These are phyloP conservation scores for Laetiporus sulphureus DNA, from an alignment of 1,284 basidiomycete species.

Conservation along the genomic window DNA sequence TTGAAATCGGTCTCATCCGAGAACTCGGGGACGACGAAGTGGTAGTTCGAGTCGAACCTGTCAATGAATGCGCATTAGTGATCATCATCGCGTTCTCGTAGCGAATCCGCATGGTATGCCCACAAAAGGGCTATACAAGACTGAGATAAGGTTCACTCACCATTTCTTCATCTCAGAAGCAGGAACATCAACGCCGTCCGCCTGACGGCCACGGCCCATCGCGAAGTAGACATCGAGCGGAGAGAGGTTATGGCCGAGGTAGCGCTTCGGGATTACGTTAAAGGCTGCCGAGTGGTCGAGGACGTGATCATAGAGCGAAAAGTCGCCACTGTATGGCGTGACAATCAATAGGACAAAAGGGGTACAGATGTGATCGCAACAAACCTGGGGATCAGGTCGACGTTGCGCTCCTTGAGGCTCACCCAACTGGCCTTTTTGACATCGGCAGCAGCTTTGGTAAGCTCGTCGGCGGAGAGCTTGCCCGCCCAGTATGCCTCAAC, in stretches of 20 bases:
- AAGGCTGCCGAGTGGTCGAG: constrained; percentile 96
- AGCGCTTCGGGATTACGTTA: constrained; percentile 96
- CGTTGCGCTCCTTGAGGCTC: constrained; percentile 81
- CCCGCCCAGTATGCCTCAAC: constrained; percentile 98
- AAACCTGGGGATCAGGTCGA: constrained; percentile 90
- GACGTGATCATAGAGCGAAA: constrained; percentile 98
- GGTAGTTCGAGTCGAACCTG: constrained; percentile 99
- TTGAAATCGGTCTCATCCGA: constrained; percentile 91
- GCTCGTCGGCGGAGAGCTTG: constrained; percentile 86
- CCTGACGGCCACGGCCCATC: constrained; percentile 98
- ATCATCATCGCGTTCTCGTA: constrained; percentile 9
- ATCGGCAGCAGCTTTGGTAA: constrained; percentile 84
- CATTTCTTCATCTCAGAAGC: constrained; percentile 99
- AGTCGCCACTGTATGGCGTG: constrained; percentile 73
- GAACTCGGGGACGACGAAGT: constrained; percentile 98
- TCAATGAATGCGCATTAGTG: constrained; percentile 3
- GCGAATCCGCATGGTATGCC: too few species aligned
- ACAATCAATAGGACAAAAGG: not conserved
- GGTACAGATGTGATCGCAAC: constrained; percentile 18
- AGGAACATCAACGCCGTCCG: constrained; percentile 90
- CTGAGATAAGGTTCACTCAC: constrained; percentile 36
- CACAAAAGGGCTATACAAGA: too few species aligned
- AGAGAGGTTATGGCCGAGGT: constrained; percentile 82
- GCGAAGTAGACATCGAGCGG: constrained; percentile 96
- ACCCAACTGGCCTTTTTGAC: constrained; percentile 92